Conservation (phyloP, 2,329 filamentous ascomycete species). For the Fusarium albosuccineum region DNA sequence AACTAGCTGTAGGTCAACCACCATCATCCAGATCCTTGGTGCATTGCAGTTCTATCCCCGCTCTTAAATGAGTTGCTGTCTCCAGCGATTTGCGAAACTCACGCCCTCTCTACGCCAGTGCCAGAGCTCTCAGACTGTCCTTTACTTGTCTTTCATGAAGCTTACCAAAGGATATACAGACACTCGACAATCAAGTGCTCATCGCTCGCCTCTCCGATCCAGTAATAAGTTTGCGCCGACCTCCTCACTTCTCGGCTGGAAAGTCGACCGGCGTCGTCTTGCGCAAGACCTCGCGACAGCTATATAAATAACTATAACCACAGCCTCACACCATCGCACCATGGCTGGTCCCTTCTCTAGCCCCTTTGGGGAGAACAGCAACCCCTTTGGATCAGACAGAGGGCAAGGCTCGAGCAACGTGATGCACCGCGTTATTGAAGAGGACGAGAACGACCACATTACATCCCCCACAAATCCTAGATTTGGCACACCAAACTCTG, state of each 20-base stretch:
- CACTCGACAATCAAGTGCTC: slow-evolving; percentile 71
- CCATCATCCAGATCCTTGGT: slow-evolving; percentile 10
- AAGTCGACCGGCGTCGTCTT: slow-evolving; percentile 65
- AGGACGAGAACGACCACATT: slow-evolving; percentile 83
- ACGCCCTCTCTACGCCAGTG: not conserved
- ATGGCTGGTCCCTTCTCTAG: slow-evolving; percentile 87
- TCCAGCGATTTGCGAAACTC: slow-evolving; percentile 5
- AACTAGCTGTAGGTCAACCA: slow-evolving; percentile 43
- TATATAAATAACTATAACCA: slow-evolving; percentile 1
- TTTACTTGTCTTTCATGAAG: slow-evolving; percentile 61
- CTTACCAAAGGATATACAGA: slow-evolving; percentile 74
- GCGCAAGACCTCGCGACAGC: slow-evolving; percentile 23
- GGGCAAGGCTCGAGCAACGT: slow-evolving; percentile 45
- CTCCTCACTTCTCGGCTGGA: slow-evolving; percentile 75
- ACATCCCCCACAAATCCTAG: slow-evolving; percentile 78
- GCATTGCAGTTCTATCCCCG: slow-evolving; percentile 19
- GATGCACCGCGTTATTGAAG: slow-evolving; percentile 76
- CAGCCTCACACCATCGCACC: slow-evolving; percentile 42
- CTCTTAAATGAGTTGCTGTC: slow-evolving; percentile 8
- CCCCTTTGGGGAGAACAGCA: slow-evolving; percentile 71
- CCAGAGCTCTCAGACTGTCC: not conserved
- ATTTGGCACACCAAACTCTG: slow-evolving; percentile 62
- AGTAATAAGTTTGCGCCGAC: slow-evolving; percentile 76
- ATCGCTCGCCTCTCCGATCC: slow-evolving; percentile 72
- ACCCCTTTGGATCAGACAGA: slow-evolving; percentile 44